phyloP scores from a whole-genome alignment of 2,329 filamentous ascomycete species.

The Rhytidhysteron rufulum region DNA sequence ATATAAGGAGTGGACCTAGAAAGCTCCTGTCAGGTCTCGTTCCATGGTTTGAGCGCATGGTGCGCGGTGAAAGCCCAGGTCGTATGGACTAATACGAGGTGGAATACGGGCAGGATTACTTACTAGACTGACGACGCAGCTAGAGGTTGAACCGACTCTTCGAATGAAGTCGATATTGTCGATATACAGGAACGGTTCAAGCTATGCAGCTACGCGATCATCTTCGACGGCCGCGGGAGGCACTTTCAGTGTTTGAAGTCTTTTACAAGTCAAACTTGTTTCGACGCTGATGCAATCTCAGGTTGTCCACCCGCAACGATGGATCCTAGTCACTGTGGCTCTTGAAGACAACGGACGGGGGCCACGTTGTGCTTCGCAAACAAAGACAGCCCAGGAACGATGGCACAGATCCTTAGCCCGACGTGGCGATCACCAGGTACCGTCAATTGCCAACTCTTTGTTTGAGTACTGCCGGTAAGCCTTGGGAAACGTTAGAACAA shows the following conservation, averaged over 20 bases:
- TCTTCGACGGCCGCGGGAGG: constrained; percentile 20
- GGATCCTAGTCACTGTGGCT: neutral
- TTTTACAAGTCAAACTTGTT: neutral
- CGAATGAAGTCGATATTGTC: constrained; percentile 19
- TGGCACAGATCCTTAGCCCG: neutral
- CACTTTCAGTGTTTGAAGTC: constrained; percentile 12
- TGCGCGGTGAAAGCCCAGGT: too few species aligned
- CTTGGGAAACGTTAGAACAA: too few species aligned
- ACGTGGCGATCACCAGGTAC: neutral
- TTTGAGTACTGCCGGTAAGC: neutral
- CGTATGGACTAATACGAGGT: too few species aligned
- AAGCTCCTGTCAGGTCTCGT: neutral
- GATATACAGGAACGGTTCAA: constrained; percentile 17
- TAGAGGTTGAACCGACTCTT: constrained; percentile 20
- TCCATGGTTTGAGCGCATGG: too few species aligned
- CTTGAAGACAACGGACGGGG: neutral
- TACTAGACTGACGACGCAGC: constrained; percentile 35
- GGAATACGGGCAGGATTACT: constrained; percentile 19
- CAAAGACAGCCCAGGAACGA: neutral
- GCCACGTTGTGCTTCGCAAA: neutral
- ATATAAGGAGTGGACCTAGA: constrained; percentile 35
- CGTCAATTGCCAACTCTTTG: constrained; percentile 3
- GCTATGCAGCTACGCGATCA: constrained; percentile 29
- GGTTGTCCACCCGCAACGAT: neutral
- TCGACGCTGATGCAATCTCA: neutral